Evolutionary conservation across 176 grass and related monocot species (phyloP), one percentile per base, ranked within the genome.

Genomic region (Musa acuminata): DNA sequence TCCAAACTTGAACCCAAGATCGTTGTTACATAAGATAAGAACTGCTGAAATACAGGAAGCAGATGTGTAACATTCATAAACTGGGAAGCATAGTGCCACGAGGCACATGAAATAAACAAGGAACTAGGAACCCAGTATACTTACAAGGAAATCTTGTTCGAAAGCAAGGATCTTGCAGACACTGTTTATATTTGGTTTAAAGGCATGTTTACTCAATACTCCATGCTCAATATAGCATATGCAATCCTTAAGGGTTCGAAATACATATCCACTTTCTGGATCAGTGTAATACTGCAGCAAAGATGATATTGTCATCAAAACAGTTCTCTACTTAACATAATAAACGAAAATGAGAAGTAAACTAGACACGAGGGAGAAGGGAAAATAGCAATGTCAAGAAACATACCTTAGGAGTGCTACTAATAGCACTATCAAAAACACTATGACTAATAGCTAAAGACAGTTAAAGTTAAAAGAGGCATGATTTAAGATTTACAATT

Each of bases 271-370:
- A 70, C 67, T 50, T 70, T 70, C 43, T 50, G 67, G 35, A 51
- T 70, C 43, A 51, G 6, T 70, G 67, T 50, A 70, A 70, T 70
- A 70, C 67, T 70, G 67, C 67, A 70, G 17, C 48, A 70, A 51
- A 50, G 67, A 50, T 43, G 48, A 70, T 70, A 19, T 50, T 50
- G 8, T 70, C 43, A 20, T 4, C 67, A 70, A 65, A 27, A 65
- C 23, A 65, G 26, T 3, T 65, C 11, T 13, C 23, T 27, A 2
- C 63, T 12, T 26, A 27, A 65, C 63, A 65, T 26, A 11, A 65
- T 65, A 26, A 25, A 26, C 19, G 9, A 51, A 70, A 9, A 50
- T 49, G 11, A 4, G 25, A 49, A n/a, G 13, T 69, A 49, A 29
- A 65, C 35, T 43, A 43, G 35, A 43, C 29, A 29, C 0, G 23